Percentiles rank a stretch among this genome's conserved stretches.
phyloP scores from a whole-genome alignment of 2,329 filamentous ascomycete genomes.

The Epichloe festucae region DNA sequence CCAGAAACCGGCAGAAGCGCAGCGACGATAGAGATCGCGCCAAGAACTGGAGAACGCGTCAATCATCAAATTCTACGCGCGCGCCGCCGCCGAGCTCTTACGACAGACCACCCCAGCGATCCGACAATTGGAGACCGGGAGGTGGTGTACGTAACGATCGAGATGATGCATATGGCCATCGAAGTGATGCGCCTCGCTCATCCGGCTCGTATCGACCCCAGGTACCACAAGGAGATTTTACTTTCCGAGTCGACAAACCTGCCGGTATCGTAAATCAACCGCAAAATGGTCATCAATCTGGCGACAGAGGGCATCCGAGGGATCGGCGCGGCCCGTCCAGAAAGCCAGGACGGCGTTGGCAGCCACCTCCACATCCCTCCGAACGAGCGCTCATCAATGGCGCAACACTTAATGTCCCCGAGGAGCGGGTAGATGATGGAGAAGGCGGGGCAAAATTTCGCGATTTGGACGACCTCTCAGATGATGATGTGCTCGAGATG shows the following conservation, averaged over 20 bases:
- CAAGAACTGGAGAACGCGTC: conserved; percentile 3
- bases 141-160: conserved; percentile 13
- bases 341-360: conserved; percentile 19
- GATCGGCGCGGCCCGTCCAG: conserved; percentile 16
- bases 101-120: conserved; percentile 10
- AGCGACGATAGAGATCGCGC: conserved; percentile 6
- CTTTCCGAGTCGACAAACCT: conserved; percentile 41
- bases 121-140: conserved; percentile 19
- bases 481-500: conserved; percentile 52
- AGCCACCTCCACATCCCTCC: conserved; percentile 27
- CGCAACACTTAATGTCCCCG: conserved; percentile 26
- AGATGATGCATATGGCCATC: conserved; percentile 10
- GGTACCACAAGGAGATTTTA: conserved; percentile 37
- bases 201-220: conserved; percentile 18
- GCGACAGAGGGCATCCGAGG: conserved; percentile 9
- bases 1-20: conserved; percentile 3
- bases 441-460: conserved; percentile 38
- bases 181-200: conserved; percentile 12
- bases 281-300: conserved; percentile 6
- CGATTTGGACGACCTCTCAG: conserved; percentile 43
- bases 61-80: conserved; percentile 4
- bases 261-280: conserved; percentile 29
- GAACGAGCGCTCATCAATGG: conserved; percentile 38
- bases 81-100: conserved; percentile 5
- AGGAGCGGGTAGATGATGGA: conserved; percentile 33